Evolutionary conservation across 257 asterid genomes (phyloP).

Genomic region (Solanum boliviense): DNA sequence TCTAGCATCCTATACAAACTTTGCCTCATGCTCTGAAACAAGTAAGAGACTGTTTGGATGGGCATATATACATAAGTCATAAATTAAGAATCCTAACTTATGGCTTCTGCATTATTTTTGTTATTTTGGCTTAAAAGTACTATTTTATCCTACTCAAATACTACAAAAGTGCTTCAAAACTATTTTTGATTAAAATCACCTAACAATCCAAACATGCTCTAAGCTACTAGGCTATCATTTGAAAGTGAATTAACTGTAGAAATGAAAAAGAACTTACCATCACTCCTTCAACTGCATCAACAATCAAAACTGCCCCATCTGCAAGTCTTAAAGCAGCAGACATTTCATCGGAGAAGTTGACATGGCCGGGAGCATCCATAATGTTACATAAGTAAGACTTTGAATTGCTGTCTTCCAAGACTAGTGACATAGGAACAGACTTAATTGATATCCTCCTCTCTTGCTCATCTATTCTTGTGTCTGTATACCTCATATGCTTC

Average conservation of each 20-base stretch:
- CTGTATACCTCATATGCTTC: conserved; percentile 95
- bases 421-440: conserved; percentile 85
- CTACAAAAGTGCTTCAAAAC: not conserved
- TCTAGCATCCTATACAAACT: not conserved
- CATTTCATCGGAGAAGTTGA: conserved; percentile 96
- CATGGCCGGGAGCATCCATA: conserved; percentile 98
- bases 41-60: not conserved
- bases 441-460: conserved; percentile 90
- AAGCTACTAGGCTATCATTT: conserved; percentile 23
- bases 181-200: not conserved
- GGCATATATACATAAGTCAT: not conserved
- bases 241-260: not conserved
- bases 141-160: not conserved
- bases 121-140: not conserved
- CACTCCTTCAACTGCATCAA: conserved; percentile 97
- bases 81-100: not conserved
- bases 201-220: not conserved
- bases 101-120: not conserved
- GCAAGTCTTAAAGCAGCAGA: conserved; percentile 95
- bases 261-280: conserved; percentile 42
- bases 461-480: conserved; percentile 94
- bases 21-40: not conserved
- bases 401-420: conserved; percentile 83
- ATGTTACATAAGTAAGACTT: conserved; percentile 87
- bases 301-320: conserved; percentile 94